Base-by-base conservation (phyloP, 2,329 filamentous ascomycete species). In the Penicillium concentricum region DNA sequence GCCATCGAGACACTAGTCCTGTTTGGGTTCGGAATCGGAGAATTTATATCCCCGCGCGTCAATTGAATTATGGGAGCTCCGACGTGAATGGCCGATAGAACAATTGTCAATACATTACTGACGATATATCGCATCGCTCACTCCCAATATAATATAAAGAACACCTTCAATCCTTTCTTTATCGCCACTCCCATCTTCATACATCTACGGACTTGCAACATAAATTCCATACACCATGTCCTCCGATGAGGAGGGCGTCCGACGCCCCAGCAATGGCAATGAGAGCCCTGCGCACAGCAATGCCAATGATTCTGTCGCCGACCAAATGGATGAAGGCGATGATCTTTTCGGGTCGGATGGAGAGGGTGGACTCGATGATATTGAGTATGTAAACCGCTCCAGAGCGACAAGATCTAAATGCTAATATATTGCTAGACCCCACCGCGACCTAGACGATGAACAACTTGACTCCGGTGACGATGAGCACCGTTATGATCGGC, bases 401-500 rank as follows among this genome's bases (percentile, higher is more conserved):
- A 39, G 37, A 30, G 30, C 48, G 65, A 24, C 42, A 42, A 30
- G 20, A 30, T 44, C 18, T 22, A 15, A 16, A 55, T 22, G 39
- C 18, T 46, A 18, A 30, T 16, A 38, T 30, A 38, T 24, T 37
- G 43, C 16, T 46, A 76, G 74, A 64, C 30, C 65, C 12, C 38
- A 73, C 56, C 80, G 82, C 57, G 78, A 76, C 60, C 75, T 87
- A 13, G 83, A 87, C 56, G 84, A 87, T 66, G 79, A 82, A 59
- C 83, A 86, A 51, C 78, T 87, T 38, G 85, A 87, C 67, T 87
- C 84, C 12, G 84, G 83, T 42, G 85, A 87, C 64, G 85, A 87
- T 62, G 78, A 82, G 60, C 82, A 76, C 42, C 79, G 84, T 43
- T 73, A 75, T 57, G 84, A 87, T 67, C 79, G 84, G 34, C 68